phyloP scores from a whole-genome alignment of 768 basidiomycete genomes.

The Hericium rajendrae region DNA sequence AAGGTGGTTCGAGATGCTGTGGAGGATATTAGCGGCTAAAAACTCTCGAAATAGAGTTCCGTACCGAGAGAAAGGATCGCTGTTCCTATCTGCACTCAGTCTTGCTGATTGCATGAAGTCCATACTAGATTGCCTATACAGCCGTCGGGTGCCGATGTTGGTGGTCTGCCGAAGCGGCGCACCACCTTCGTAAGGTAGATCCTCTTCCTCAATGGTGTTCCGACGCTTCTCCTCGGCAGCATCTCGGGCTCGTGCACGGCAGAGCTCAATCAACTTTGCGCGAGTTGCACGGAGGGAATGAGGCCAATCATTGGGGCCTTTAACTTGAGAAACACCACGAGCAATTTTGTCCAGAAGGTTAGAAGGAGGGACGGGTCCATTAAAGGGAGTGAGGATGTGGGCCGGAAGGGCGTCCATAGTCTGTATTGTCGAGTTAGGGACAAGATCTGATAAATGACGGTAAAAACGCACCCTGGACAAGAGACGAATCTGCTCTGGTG shows the following conservation, averaged over 20 bases:
- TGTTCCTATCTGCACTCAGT: conserved; percentile 34
- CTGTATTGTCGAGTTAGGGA: conserved; percentile 26
- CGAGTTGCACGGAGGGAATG: conserved; percentile 78
- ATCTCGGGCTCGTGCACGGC: conserved; percentile 56
- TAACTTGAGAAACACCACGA: conserved; percentile 63
- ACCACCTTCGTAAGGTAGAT: conserved; percentile 27
- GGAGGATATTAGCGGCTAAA: conserved; percentile 1
- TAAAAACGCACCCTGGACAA: conserved; percentile 48
- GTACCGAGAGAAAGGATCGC: conserved; percentile 53
- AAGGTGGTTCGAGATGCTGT: conserved; percentile 14
- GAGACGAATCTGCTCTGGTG: conserved; percentile 58
- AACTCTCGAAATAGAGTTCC: conserved; percentile 19
- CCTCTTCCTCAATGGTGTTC: conserved; percentile 38
- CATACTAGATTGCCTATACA: conserved; percentile 82
- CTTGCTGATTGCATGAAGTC: conserved; percentile 60
- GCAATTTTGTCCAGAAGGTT: conserved; percentile 85
- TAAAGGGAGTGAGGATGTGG: conserved; percentile 82
- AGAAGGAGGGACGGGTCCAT: conserved; percentile 73
- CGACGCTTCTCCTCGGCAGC: conserved; percentile 23
- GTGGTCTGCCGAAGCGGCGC: conserved; percentile 33
- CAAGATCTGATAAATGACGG: conserved; percentile 1
- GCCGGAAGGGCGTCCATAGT: conserved; percentile 77
- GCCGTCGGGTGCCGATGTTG: conserved; percentile 32
- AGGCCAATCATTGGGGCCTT: conserved; percentile 72
- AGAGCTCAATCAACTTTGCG: conserved; percentile 70